Conservation (phyloP, 805 yeast species). For the Metschnikowia cubensis region DNA sequence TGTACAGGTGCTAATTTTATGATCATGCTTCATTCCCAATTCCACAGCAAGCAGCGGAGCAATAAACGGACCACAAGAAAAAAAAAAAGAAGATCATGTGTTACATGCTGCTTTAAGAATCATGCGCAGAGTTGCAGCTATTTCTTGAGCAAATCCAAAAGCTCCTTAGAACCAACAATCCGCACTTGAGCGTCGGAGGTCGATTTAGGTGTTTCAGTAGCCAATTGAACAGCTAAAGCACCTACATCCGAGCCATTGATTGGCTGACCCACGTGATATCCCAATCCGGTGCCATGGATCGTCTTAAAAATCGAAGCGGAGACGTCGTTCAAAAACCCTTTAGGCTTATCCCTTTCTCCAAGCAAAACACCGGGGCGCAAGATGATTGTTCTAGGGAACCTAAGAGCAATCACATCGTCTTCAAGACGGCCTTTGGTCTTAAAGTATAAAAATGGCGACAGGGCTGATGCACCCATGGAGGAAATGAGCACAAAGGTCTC, state of each 20-base stretch:
- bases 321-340: constrained; percentile 22
- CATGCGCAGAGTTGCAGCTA: not conserved
- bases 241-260: constrained; percentile 67
- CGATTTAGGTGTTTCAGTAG: constrained; percentile 19
- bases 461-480: constrained; percentile 56
- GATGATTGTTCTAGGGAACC: constrained; percentile 69
- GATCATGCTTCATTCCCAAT: not conserved
- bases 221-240: constrained; percentile 45
- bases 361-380: constrained; percentile 72
- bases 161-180: constrained; percentile 20
- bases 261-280: constrained; percentile 29
- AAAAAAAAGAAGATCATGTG: not conserved
- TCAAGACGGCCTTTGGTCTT: constrained; percentile 76
- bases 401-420: constrained; percentile 55
- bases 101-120: not conserved
- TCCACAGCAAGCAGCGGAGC: not conserved
- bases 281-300: constrained; percentile 18
- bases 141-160: constrained; percentile 10
- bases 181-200: constrained; percentile 21
- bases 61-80: not conserved
- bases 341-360: constrained; percentile 50
- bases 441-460: constrained; percentile 58
- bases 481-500: constrained; percentile 66
- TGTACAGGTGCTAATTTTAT: not conserved
- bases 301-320: constrained; percentile 28